phyloP scores from a whole-genome alignment of 106 monocot species.

The Dactylorhiza incarnata region DNA sequence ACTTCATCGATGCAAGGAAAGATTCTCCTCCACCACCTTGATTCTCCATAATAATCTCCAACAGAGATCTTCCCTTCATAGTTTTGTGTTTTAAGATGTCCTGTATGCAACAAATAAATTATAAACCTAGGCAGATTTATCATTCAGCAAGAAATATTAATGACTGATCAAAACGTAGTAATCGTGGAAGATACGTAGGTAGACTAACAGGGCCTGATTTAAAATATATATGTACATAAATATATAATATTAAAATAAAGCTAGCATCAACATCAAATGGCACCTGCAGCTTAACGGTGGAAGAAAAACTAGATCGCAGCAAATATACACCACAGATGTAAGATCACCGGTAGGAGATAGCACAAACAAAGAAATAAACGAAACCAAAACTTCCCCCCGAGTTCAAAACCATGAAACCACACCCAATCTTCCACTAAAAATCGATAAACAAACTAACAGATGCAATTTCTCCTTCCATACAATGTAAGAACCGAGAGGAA shows the following conservation, averaged over 20 bases:
- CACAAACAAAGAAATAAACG: conserved; percentile 1
- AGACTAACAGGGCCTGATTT: not conserved
- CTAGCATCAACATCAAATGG: not conserved
- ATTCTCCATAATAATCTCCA: conserved; percentile 23
- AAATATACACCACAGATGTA: not conserved
- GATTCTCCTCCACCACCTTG: conserved; percentile 43
- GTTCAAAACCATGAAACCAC: not conserved
- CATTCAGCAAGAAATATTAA: not conserved
- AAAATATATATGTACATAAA: not conserved
- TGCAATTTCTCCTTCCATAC: not conserved
- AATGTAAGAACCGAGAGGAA: not conserved
- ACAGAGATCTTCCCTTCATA: conserved; percentile 45
- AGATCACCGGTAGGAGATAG: not conserved
- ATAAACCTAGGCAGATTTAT: not conserved
- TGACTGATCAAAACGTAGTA: not conserved
- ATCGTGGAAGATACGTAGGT: not conserved
- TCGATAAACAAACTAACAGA: not conserved
- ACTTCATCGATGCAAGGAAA: conserved; percentile 46
- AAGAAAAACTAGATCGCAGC: not conserved
- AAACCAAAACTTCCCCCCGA: not conserved
- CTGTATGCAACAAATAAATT: not conserved
- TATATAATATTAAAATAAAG: not conserved
- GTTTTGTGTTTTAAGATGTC: not conserved
- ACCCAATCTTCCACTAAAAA: not conserved
- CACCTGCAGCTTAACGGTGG: not conserved